Base-by-base conservation (phyloP, 148 eudicot genomes). In the Chenopodium formosanum region DNA sequence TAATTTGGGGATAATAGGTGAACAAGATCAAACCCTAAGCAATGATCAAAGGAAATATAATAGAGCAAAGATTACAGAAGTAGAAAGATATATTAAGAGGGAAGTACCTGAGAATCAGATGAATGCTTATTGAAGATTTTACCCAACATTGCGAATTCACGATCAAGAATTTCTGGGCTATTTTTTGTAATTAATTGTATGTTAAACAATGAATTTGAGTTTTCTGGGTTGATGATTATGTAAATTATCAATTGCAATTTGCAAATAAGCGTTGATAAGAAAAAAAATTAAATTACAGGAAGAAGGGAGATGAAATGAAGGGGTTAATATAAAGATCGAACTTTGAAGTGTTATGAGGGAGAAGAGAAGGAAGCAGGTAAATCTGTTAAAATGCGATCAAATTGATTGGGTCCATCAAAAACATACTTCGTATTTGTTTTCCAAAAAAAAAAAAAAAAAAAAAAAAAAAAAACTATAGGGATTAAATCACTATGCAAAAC, bases 61-160 rank as follows among this genome's bases (percentile, higher is more conserved):
- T 34, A 2, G 29, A 20, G 5, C 0, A 53, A 2, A 81, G 20
- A 70, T 12, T 31, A 37, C 0, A 63, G 22, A 29, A 23, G 14
- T 4, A 56, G 23, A 44, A 16, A n/a, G 12, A 60, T 1, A 78
- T 12, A 50, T 50, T 10, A 50, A 50, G 53, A 50, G 53, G 16
- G 17, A 10, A 47, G 19, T 23, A 81, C 87, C 84, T 78, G 82
- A 58, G 79, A 72, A 4, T 77, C 69, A 76, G 78, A 77, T 34
- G 83, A 78, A 13, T 85, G 81, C 48, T 81, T 77, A 70, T 73
- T 74, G 81, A 84, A 81, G 64, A 84, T 14, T 73, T 84, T 81
- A 74, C 78, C 11, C 60, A 85, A 58, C 87, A 85, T 85, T 63
- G 78, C 34, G 64, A 72, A 66, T 70, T 52, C 29, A 80, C 53